Evolutionary conservation across 2,329 filamentous ascomycete species (phyloP).

Genomic region (Verticillium tricorpus): DNA sequence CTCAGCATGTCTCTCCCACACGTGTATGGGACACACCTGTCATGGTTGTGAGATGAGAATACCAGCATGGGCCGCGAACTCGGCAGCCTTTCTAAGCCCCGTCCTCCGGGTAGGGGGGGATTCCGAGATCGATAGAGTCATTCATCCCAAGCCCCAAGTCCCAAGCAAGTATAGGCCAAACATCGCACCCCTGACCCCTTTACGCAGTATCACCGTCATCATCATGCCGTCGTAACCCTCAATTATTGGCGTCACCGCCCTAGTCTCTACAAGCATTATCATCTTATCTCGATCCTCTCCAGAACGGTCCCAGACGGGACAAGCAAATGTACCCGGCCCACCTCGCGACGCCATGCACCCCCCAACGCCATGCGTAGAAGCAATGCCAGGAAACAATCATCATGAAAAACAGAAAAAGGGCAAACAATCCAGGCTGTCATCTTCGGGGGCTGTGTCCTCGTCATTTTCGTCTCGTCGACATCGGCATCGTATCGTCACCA

Average conservation of each 20-base stretch:
- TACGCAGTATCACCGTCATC: too few species aligned
- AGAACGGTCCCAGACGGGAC: background rate
- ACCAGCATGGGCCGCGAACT: too few species aligned
- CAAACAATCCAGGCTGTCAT: background rate
- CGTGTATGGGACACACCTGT: too few species aligned
- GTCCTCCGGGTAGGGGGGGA: too few species aligned
- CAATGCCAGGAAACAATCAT: background rate
- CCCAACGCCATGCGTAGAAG: background rate
- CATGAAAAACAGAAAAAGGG: slow-evolving; percentile 2
- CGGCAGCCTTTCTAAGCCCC: too few species aligned
- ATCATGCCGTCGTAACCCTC: background rate
- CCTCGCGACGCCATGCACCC: background rate
- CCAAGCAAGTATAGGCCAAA: too few species aligned
- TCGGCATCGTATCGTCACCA: background rate
- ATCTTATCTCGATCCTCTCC: background rate
- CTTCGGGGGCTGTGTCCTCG: slow-evolving; percentile 4
- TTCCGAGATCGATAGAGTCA: too few species aligned
- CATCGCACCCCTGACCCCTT: too few species aligned
- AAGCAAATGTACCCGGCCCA: background rate
- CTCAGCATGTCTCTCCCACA: too few species aligned
- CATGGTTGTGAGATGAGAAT: too few species aligned
- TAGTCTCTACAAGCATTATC: background rate
- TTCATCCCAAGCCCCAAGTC: too few species aligned
- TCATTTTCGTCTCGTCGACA: slow-evolving; percentile 8
- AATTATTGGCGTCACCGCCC: background rate